These are phyloP conservation scores for Clavulina sp. DNA, from an alignment of 768 basidiomycete genomes.

Conservation along the genomic window DNA sequence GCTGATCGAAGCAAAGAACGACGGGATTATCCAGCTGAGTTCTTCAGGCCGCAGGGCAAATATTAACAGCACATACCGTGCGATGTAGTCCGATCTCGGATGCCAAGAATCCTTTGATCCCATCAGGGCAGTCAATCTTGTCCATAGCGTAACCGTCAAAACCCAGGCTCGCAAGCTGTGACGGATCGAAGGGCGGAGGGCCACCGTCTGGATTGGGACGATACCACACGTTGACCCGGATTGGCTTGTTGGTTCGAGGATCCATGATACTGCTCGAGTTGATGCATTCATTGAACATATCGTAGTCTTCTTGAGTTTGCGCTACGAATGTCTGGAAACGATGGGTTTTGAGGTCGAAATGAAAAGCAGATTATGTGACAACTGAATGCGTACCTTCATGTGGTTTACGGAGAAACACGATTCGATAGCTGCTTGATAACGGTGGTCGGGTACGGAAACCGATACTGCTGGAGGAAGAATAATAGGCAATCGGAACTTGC, in stretches of 20 bases:
- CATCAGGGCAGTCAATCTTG: conserved; percentile 57
- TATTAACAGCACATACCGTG: conserved; percentile 31
- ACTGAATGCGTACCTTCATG: conserved; percentile 35
- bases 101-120: conserved; percentile 54
- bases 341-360: not conserved
- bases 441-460: conserved; percentile 44
- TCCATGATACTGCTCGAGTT: conserved; percentile 47
- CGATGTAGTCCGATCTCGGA: conserved; percentile 49
- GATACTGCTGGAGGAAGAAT: conserved; percentile 71
- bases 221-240: conserved; percentile 51
- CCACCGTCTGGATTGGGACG: conserved; percentile 43
- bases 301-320: conserved; percentile 68
- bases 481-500: conserved; percentile 62
- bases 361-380: not conserved
- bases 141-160: conserved; percentile 80
- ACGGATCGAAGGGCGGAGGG: not conserved
- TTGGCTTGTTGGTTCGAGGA: conserved; percentile 18
- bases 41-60: not conserved
- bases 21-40: too few relatives aligned
- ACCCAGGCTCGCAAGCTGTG: conserved; percentile 38
- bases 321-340: conserved; percentile 59
- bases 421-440: conserved; percentile 55
- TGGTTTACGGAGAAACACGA: conserved; percentile 41
- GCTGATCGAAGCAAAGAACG: conserved; percentile 25
- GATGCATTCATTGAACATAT: conserved; percentile 44